Conservation (phyloP, 2,329 filamentous ascomycete species). For the Colletotrichum sp. region DNA sequence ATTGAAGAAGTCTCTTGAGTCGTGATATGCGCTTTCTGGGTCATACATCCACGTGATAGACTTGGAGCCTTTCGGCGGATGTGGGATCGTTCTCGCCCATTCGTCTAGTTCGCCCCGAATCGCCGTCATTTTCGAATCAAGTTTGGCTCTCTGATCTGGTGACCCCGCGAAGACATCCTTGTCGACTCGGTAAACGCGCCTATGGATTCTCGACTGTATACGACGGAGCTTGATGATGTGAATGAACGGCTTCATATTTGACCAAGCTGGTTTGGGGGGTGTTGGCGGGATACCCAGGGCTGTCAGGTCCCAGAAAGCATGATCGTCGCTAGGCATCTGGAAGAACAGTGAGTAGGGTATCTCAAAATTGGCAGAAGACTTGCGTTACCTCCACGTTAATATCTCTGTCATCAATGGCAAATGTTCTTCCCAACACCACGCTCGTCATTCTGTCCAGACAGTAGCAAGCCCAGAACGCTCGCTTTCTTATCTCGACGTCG, state of each 20-base stretch:
- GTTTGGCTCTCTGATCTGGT: neutral
- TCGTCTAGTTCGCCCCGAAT: slow-evolving; percentile 25
- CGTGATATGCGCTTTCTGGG: slow-evolving; percentile 28
- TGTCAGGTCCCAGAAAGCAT: slow-evolving; percentile 26
- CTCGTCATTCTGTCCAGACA: slow-evolving; percentile 37
- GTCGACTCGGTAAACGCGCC: slow-evolving; percentile 26
- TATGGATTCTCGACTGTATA: slow-evolving; percentile 26
- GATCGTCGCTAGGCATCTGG: slow-evolving; percentile 27
- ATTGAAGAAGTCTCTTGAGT: slow-evolving; percentile 29
- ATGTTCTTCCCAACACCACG: slow-evolving; percentile 36
- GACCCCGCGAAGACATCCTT: slow-evolving; percentile 20
- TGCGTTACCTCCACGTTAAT: slow-evolving; percentile 32
- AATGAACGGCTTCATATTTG: slow-evolving; percentile 29
- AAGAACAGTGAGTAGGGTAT: neutral
- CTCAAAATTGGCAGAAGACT: neutral
- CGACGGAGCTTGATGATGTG: slow-evolving; percentile 29
- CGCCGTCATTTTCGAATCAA: slow-evolving; percentile 23
- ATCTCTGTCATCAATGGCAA: slow-evolving; percentile 37
- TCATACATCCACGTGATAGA: slow-evolving; percentile 32
- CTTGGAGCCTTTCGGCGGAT: slow-evolving; percentile 25
- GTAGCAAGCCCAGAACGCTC: slow-evolving; percentile 39
- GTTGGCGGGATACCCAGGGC: neutral
- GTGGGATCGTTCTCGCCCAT: slow-evolving; percentile 24
- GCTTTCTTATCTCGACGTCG: slow-evolving; percentile 31
- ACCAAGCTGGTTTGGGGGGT: slow-evolving; percentile 6